phyloP scores from a whole-genome alignment of 192 early-diverging fungal species.

The Entomortierella beljakovae region DNA sequence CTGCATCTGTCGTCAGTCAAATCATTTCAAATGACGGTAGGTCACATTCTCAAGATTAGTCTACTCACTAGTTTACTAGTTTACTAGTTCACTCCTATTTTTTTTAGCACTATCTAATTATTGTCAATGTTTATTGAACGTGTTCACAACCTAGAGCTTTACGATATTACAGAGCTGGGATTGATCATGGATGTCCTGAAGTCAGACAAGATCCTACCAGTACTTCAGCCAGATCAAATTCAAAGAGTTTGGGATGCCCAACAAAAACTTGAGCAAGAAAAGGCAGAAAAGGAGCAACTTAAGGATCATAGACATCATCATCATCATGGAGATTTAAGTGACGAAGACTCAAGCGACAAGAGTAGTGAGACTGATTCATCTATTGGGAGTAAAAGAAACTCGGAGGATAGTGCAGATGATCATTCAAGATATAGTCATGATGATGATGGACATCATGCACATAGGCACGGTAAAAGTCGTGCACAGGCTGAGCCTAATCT shows the following conservation, averaged over 20 bases:
- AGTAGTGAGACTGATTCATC: not conserved
- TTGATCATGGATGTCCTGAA: constrained; percentile 39
- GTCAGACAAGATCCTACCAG: constrained; percentile 21
- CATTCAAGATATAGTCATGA: not conserved
- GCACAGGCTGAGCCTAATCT: constrained; percentile 15
- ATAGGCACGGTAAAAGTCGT: not conserved
- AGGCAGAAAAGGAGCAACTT: constrained; percentile 12
- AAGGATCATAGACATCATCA: not conserved
- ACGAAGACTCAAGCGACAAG: not conserved
- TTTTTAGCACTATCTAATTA: not conserved
- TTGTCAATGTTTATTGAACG: no score
- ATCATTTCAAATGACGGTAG: constrained; percentile 36
- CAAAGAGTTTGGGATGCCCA: constrained; percentile 31
- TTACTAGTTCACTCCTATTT: not conserved
- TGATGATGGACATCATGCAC: no score
- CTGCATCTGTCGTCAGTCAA: constrained; percentile 4
- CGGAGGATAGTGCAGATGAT: not conserved
- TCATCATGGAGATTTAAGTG: not conserved
- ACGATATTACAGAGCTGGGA: constrained; percentile 42
- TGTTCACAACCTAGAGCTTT: constrained; percentile 7
- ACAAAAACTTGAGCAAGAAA: constrained; percentile 25
- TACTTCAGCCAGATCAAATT: constrained; percentile 31
- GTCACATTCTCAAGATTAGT: not conserved
- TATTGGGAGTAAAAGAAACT: not conserved
- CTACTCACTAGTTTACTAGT: not conserved